A percentile compares a stretch with the other conserved stretches of the same genome.
Evolutionary conservation across 2,329 filamentous ascomycete genomes (phyloP).

Genomic region (Capronia americana): DNA sequence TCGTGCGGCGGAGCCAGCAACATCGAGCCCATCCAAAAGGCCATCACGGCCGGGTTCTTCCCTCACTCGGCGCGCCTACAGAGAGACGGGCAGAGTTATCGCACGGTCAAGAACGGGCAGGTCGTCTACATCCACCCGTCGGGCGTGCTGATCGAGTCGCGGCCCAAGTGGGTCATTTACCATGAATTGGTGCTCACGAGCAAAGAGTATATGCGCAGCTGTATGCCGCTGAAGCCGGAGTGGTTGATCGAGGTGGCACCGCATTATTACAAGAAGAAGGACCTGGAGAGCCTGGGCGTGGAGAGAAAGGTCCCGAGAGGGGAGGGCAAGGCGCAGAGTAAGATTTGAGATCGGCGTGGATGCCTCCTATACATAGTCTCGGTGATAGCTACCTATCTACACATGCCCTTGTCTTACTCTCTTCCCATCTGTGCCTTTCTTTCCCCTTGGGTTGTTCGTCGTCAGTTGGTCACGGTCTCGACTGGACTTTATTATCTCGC

Average conservation of each 20-base stretch:
- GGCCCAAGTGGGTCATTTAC: slow-evolving; percentile 85
- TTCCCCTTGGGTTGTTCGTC: not conserved
- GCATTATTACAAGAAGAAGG: slow-evolving; percentile 92
- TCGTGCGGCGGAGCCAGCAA: slow-evolving; percentile 69
- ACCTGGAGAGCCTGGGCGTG: slow-evolving; percentile 77
- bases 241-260: slow-evolving; percentile 92
- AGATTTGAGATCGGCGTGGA: slow-evolving; percentile 22
- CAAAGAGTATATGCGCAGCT: slow-evolving; percentile 91
- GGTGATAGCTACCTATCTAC: too few species aligned
- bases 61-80: slow-evolving; percentile 86
- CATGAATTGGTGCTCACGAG: slow-evolving; percentile 79
- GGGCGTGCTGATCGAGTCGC: slow-evolving; percentile 72
- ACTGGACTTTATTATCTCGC: too few species aligned
- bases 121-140: slow-evolving; percentile 92
- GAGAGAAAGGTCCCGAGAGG: slow-evolving; percentile 77
- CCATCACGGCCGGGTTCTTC: slow-evolving; percentile 91
- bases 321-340: slow-evolving; percentile 48
- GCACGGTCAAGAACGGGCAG: slow-evolving; percentile 88
- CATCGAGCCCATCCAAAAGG: slow-evolving; percentile 79
- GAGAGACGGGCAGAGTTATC: slow-evolving; percentile 83
- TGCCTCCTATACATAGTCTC: too few species aligned
- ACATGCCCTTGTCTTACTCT: not conserved
- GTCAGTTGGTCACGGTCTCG: not conserved
- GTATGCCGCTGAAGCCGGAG: slow-evolving; percentile 80
- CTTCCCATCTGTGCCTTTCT: not conserved